A percentile compares a stretch with the other conserved stretches of the same genome.
Evolutionary conservation across 805 yeast genomes (phyloP).

Genomic region (Spathaspora hagerdaliae): DNA sequence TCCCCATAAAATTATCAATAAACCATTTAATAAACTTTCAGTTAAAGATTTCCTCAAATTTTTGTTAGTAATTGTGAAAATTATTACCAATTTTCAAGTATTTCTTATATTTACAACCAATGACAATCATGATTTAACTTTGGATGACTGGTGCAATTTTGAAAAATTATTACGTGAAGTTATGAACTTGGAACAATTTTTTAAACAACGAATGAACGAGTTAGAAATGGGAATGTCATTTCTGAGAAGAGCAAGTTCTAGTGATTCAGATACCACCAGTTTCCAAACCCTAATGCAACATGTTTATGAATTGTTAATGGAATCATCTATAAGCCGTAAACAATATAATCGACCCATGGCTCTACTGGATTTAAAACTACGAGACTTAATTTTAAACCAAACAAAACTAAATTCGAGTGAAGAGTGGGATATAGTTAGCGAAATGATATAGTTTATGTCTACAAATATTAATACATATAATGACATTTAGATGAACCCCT

Average conservation of each 20-base stretch:
- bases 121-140: background rate
- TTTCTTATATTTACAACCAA: conserved; percentile 13
- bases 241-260: background rate
- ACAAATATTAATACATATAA: too few relatives aligned
- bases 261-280: background rate
- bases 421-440: conserved; percentile 17
- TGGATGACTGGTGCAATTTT: conserved; percentile 13
- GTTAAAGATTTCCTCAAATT: conserved; percentile 35
- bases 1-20: conserved; percentile 39
- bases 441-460: conserved; percentile 13
- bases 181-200: conserved; percentile 5
- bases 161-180: conserved; percentile 7
- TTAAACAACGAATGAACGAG: background rate
- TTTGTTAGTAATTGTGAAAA: conserved; percentile 32
- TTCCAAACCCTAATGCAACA: conserved; percentile 5
- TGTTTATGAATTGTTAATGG: conserved; percentile 5
- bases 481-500: too few relatives aligned
- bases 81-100: conserved; percentile 30
- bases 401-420: conserved; percentile 15
- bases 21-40: conserved; percentile 35
- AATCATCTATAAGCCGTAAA: background rate
- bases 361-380: conserved; percentile 18
- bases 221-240: background rate
- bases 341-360: conserved; percentile 5
- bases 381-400: conserved; percentile 20